These are phyloP conservation scores for Betula pendula DNA, from an alignment of 306 rosid species.

Conservation along the genomic window DNA sequence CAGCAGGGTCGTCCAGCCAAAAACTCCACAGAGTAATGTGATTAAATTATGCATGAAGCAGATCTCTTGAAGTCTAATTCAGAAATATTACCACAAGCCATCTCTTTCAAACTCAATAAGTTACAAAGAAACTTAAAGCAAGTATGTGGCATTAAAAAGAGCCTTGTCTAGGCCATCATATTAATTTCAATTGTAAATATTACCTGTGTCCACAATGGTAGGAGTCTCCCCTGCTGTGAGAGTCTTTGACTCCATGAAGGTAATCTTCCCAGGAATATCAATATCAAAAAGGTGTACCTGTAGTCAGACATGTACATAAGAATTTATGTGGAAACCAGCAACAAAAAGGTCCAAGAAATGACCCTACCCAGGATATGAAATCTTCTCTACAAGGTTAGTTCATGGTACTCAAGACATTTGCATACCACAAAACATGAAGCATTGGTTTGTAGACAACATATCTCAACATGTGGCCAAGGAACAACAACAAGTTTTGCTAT, in stretches of 20 bases:
- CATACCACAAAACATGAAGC: background rate
- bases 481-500: background rate
- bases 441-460: background rate
- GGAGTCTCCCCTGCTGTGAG: conserved; percentile 91
- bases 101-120: conserved; percentile 9
- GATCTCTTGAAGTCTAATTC: conserved; percentile 2
- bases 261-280: conserved; percentile 94
- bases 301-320: conserved; percentile 11
- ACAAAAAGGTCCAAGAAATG: background rate
- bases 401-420: background rate
- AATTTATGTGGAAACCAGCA: conserved; percentile 8
- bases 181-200: conserved; percentile 15
- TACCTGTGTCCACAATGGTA: conserved; percentile 95
- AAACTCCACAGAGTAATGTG: background rate
- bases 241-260: conserved; percentile 85
- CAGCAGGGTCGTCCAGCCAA: background rate
- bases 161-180: background rate
- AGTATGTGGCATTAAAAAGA: conserved; percentile 3
- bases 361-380: background rate
- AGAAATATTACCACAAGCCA: conserved; percentile 15
- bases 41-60: conserved; percentile 14
- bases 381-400: background rate
- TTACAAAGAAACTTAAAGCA: background rate
- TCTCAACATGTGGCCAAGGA: background rate
- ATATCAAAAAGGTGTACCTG: conserved; percentile 95